Evolutionary conservation across 129 eudicot genomes (phyloP), one percentile per base, ranked within the genome.

Genomic region (Chrysanthemum lavandulifolium): DNA sequence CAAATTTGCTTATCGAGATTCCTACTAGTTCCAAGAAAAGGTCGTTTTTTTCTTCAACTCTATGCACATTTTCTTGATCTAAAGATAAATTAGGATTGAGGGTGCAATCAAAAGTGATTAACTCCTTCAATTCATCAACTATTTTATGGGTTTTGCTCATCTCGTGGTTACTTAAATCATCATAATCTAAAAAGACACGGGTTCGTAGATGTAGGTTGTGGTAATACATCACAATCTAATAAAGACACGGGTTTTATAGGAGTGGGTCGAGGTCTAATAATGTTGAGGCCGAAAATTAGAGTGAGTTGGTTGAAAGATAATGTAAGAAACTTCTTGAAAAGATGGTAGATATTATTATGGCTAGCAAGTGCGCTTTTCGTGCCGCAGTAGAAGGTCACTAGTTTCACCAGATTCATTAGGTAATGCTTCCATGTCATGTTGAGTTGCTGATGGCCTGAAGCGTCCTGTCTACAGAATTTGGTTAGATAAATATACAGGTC

Each of bases 331-430:
- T 64, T 73, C 65, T 27, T 70, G 11, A 69, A 47, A 65, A 85
- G 61, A 14, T 50, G 58, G 52, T 61, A 86, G 47, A 75, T 27
- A 18, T 31, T 69, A 47, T 82, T 61, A 69, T 84, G 73, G 56
- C 86, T 85, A 93, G 79, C 98, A 89, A 79, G 29, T 89, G 66
- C 98, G 98, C 77, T 93, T 93, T 57, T 93, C 83, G 59, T 78
- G 87, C 40, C 96, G 89, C 74, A 93, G 90, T 74, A 93, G 45
- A 78, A 52, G 76, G 72, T 93, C 98, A 1, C 75, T 73, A 54
- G 45, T 84, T 83, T 92, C 95, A 50, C 95, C 98, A 81, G 91
- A 78, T 48, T 74, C 86, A 58, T 92, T 87, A 76, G 96, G 98
- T 61, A 89, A 67, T 45, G 86, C 75, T 73, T 92, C 98, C 95